A percentile compares a stretch with the other conserved stretches of the same genome.
Conservation (phyloP, 176 grass and related monocot genomes). For the Triticum monococcum region DNA sequence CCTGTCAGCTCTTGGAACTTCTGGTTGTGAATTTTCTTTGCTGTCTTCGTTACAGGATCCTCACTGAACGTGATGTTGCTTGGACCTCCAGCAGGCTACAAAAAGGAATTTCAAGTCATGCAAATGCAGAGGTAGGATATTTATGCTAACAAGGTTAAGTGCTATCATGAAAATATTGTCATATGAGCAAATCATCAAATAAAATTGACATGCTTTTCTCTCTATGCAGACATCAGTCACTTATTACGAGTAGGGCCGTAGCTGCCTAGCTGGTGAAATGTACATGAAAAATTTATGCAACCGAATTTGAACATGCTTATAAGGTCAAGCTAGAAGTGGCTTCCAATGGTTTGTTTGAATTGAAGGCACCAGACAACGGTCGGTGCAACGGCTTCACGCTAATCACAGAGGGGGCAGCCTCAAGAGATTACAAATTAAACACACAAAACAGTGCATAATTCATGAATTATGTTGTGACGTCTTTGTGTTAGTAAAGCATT, state of each 20-base stretch:
- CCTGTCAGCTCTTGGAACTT: constrained; percentile 85
- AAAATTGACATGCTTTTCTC: not conserved
- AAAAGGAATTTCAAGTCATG: constrained; percentile 20
- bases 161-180: not conserved
- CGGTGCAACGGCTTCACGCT: not conserved
- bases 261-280: not conserved
- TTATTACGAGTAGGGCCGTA: not conserved
- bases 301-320: not conserved
- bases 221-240: not conserved
- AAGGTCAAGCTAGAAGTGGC: not conserved
- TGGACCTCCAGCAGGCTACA: constrained; percentile 65
- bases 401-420: not conserved
- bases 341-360: not conserved
- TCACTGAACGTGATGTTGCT: constrained; percentile 69
- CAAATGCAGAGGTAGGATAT: constrained; percentile 23
- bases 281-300: not conserved
- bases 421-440: not conserved
- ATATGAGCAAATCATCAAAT: not conserved
- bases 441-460: not conserved
- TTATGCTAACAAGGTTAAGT: not conserved
- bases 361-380: not conserved
- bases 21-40: constrained; percentile 79
- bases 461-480: not conserved
- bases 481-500: not conserved
- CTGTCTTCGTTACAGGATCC: constrained; percentile 60